Evolutionary conservation across 1,139 yeast genomes (phyloP), one percentile per base, ranked within the genome.

Genomic region (Pichia sp.): DNA sequence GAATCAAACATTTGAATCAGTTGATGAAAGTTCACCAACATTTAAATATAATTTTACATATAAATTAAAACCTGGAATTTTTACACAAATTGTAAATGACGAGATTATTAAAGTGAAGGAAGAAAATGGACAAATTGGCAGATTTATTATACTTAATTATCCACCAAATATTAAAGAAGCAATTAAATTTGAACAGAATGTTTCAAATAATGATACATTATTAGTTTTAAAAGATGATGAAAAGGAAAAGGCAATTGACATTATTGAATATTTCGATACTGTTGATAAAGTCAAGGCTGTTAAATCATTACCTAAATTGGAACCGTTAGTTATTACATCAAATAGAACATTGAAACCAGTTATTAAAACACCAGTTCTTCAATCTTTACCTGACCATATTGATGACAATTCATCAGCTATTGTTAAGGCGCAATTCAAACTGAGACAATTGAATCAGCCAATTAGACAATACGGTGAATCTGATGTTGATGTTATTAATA

Each of bases 111-210:
- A 66, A 18, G 65, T 69, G 46, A 56, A 52, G 34, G 32, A 51
- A 3, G 59, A 70, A 51, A 66, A 70, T 9, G 64, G 73, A 22
- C 67, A 69, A 22, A 74, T 77, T 3, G 69, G 69, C 18, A 69
- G 73, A 40, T 71, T 77, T 43, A 58, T 80, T 4, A 59, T 78
- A 45, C 62, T 71, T 35, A 76, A 80, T 58, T 81, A 77, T 56
- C 87, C 88, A 6, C 76, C 71, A 53, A 67, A 70, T 23, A 73
- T 83, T 36, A 74, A 73, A 42, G 87, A 82, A 53, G 85, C 86
- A 12, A 76, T 80, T 49, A 78, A 76, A 56, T 78, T 78, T 56
- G 83, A 78, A 60, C 78, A 76, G 54, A 81, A 77, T 52, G 68
- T 78, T 43, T 71, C 79, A 2, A 71, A 70, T 34, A 67, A 77